phyloP scores from a whole-genome alignment of 495 filamentous ascomycete species.

The Penicillium egyptiacum region DNA sequence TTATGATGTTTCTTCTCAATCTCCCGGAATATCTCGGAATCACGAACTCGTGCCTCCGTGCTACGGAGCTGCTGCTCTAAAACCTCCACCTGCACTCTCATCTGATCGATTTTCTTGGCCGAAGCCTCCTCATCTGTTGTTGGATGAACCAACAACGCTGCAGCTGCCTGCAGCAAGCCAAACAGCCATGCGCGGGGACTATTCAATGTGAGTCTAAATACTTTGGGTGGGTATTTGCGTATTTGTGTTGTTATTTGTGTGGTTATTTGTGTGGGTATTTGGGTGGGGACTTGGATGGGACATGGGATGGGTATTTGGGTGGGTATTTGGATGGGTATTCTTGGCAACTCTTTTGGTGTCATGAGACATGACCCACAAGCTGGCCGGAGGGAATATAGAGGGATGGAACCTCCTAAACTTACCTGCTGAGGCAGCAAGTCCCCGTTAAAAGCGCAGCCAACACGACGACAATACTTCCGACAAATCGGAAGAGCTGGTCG shows the following conservation, averaged over 20 bases:
- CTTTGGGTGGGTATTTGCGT: background rate
- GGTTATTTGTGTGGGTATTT: background rate
- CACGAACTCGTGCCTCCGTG: background rate
- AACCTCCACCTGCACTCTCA: background rate
- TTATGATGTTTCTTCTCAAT: background rate
- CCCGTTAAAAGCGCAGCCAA: background rate
- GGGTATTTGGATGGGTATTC: no score
- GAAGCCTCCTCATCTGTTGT: background rate
- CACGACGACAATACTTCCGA: background rate
- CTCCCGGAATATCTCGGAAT: background rate
- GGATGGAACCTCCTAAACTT: background rate
- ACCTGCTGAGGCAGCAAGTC: background rate
- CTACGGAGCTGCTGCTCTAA: slow-evolving; percentile 2
- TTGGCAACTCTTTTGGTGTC: background rate
- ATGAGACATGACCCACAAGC: background rate
- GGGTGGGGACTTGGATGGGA: background rate
- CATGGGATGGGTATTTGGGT: background rate
- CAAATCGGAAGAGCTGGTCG: background rate
- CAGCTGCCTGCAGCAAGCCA: background rate
- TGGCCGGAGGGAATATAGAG: background rate
- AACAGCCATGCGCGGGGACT: background rate
- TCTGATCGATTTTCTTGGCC: no score
- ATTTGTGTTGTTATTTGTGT: no score
- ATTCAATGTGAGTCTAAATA: background rate
- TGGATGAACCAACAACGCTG: background rate